These are phyloP conservation scores for Begonia peltatifolia DNA, from an alignment of 306 rosid species.

Conservation along the genomic window DNA sequence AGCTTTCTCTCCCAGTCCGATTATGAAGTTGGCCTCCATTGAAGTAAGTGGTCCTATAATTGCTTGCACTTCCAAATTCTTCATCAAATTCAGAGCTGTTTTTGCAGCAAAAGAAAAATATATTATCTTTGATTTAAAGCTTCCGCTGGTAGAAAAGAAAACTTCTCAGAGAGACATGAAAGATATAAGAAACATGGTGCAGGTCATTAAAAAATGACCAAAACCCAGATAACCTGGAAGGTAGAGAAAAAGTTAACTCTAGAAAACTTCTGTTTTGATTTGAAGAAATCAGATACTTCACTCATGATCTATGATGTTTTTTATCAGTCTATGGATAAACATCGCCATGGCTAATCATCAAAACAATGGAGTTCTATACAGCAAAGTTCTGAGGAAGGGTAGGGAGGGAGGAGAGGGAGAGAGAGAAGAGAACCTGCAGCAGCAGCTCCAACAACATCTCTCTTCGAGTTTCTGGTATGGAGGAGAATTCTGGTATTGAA, in stretches of 20 bases:
- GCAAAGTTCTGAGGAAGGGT: neutral
- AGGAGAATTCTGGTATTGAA: conserved; percentile 5
- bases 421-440: conserved; percentile 6
- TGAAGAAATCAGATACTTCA: neutral
- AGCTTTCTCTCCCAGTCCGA: conserved; percentile 16
- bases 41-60: conserved; percentile 26
- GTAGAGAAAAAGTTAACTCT: no score
- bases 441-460: conserved; percentile 4
- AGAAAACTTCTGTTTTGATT: neutral
- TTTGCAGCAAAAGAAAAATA: neutral
- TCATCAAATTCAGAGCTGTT: conserved; percentile 19
- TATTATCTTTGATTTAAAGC: neutral
- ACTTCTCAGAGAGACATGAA: no score
- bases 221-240: no score
- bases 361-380: neutral
- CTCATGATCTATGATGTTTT: neutral
- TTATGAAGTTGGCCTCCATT: conserved; percentile 14
- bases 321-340: neutral
- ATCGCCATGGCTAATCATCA: no score
- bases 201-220: no score
- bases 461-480: neutral
- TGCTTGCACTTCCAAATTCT: conserved; percentile 19
- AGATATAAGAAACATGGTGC: no score
- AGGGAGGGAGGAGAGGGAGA: no score
- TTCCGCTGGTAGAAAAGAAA: neutral